Conservation (phyloP, 164 flowering plant species). For the Chloranthus sessilifolius region DNA sequence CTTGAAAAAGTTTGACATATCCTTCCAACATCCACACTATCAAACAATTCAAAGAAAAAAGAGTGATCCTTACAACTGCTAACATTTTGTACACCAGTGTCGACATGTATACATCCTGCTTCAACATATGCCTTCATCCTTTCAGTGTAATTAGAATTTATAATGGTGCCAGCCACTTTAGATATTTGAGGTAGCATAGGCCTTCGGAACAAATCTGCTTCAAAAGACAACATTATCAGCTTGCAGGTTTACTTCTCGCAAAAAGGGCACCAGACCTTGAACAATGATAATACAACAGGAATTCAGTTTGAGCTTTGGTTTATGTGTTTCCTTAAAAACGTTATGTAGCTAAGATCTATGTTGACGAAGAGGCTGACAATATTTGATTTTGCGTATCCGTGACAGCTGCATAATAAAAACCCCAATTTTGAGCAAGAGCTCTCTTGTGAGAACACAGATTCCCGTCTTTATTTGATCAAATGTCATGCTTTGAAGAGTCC, state of each 20-base stretch:
- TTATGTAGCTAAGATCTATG: too few species aligned
- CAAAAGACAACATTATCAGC: not conserved
- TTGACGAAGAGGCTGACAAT: too few species aligned
- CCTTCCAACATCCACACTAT: not conserved
- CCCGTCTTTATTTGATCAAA: too few species aligned
- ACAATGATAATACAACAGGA: not conserved
- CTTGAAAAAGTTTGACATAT: too few species aligned
- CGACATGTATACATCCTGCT: slow-evolving; percentile 39
- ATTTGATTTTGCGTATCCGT: too few species aligned
- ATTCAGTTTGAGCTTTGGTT: not conserved
- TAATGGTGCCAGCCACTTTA: slow-evolving; percentile 32
- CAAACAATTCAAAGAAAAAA: not conserved
- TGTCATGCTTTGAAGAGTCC: too few species aligned
- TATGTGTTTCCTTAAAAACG: not conserved
- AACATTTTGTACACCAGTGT: slow-evolving; percentile 32
- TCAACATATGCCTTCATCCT: slow-evolving; percentile 46
- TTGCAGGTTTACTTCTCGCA: not conserved
- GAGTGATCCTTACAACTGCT: slow-evolving; percentile 46
- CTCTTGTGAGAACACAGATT: too few species aligned
- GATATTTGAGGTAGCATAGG: slow-evolving; percentile 44
- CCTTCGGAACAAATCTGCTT: slow-evolving; percentile 43
- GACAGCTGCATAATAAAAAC: too few species aligned
- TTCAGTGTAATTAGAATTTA: slow-evolving; percentile 42
- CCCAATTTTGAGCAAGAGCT: too few species aligned
- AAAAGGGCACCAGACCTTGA: not conserved